Percentiles rank a stretch among this genome's conserved stretches.
These are phyloP conservation scores for Pleurozium schreberi DNA, from an alignment of 225 moss, liverwort and hornwort species.

Conservation along the genomic window DNA sequence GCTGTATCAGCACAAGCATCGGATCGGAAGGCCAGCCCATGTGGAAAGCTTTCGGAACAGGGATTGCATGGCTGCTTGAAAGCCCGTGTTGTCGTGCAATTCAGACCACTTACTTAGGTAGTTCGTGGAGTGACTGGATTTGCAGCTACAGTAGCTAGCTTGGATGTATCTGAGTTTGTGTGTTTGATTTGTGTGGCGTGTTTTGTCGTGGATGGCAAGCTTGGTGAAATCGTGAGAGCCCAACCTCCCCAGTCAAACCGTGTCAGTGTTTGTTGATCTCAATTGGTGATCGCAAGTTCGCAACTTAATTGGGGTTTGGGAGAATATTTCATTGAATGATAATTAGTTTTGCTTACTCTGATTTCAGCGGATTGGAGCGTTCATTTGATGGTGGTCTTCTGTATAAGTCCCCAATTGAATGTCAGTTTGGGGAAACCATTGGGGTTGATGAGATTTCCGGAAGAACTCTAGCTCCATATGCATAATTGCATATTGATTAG, in stretches of 20 bases:
- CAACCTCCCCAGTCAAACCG: neutral
- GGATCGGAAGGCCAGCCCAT: neutral
- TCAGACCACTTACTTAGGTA: neutral
- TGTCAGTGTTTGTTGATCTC: neutral
- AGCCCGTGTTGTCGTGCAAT: neutral
- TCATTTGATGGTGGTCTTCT: neutral
- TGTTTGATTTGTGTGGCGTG: neutral
- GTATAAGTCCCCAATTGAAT: neutral
- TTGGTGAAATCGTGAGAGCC: conserved; percentile 2
- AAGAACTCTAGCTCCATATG: neutral
- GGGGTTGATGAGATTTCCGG: neutral
- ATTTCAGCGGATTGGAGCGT: neutral
- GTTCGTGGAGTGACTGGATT: neutral
- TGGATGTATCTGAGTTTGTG: neutral
- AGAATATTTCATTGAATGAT: neutral
- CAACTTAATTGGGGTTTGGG: conserved; percentile 1
- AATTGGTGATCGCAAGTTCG: neutral
- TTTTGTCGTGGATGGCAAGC: neutral
- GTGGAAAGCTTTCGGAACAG: neutral
- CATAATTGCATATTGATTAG: neutral
- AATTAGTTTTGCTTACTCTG: neutral
- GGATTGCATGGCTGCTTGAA: conserved; percentile 1
- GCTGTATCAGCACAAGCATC: neutral
- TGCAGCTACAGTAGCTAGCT: neutral
- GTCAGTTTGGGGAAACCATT: neutral